A percentile compares a stretch with the other conserved stretches of the same genome.
These are phyloP conservation scores for Paulownia fortunei DNA, from an alignment of 257 asterid species.

Conservation along the genomic window DNA sequence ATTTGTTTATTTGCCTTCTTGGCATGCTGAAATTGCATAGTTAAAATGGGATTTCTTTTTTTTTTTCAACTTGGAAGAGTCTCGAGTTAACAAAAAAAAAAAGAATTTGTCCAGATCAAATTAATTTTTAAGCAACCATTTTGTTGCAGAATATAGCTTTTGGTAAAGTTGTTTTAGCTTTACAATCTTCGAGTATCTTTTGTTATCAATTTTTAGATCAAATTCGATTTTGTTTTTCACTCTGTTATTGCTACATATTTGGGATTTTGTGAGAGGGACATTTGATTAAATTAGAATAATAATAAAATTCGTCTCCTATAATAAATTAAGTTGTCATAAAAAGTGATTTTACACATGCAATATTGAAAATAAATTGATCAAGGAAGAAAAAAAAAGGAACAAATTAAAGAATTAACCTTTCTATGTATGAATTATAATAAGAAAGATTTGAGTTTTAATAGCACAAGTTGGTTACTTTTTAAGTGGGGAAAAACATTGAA, in stretches of 20 bases:
- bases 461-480: not conserved
- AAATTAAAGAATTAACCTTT: not conserved
- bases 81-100: no score
- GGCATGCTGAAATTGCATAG: not conserved
- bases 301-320: not conserved
- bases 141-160: conserved; percentile 18
- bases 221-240: not conserved
- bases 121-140: conserved; percentile 17
- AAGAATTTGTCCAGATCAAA: not conserved
- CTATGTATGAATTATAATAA: not conserved
- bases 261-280: conserved; percentile 25
- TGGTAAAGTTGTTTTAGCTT: conserved; percentile 33
- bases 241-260: not conserved
- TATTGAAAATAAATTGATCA: not conserved
- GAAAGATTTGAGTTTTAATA: not conserved
- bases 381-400: not conserved
- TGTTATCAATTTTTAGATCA: conserved; percentile 21
- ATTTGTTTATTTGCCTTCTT: not conserved
- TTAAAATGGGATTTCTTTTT: no score
- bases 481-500: not conserved
- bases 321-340: conserved; percentile 19
- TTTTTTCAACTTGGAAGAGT: not conserved
- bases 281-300: conserved; percentile 15
- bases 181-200: conserved; percentile 38
- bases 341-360: conserved; percentile 7